Evolutionary conservation across 2,329 filamentous ascomycete species (phyloP).

Genomic region (Metarhizium humberi): DNA sequence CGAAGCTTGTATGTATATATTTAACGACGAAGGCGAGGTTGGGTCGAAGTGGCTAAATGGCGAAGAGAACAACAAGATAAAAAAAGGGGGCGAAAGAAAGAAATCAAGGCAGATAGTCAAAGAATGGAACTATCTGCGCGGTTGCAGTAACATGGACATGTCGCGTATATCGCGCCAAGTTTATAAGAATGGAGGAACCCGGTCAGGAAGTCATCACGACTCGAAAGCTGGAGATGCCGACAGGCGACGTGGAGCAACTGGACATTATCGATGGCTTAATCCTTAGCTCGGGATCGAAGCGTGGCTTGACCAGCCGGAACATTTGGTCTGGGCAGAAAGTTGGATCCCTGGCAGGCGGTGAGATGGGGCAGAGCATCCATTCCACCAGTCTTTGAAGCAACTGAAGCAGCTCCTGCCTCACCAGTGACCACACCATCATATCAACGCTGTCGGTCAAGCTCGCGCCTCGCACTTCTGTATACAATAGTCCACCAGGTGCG

Average conservation of each 20-base stretch:
- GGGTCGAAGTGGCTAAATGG: neutral
- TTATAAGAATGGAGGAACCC: neutral
- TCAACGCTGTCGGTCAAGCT: neutral
- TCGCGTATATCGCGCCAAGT: slow-evolving; percentile 6
- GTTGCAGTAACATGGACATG: slow-evolving; percentile 13
- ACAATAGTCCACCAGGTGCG: neutral
- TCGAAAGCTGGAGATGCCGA: neutral
- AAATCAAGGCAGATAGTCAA: neutral
- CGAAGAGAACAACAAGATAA: slow-evolving; percentile 3
- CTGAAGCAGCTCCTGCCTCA: neutral
- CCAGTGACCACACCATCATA: neutral
- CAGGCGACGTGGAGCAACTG: slow-evolving; percentile 15
- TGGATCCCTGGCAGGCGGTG: slow-evolving; percentile 12
- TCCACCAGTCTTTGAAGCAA: neutral
- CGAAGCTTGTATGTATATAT: neutral
- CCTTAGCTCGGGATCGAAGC: neutral
- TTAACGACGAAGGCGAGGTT: neutral
- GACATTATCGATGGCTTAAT: neutral
- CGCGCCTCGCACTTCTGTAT: neutral
- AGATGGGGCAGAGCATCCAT: slow-evolving; percentile 9
- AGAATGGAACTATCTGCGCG: slow-evolving; percentile 7
- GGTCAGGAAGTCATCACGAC: neutral
- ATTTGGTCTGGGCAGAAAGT: neutral
- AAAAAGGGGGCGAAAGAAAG: slow-evolving; percentile 3
- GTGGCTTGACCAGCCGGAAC: neutral